Base-by-base conservation (phyloP, 768 basidiomycete genomes). In the Amanita jacksonii region DNA sequence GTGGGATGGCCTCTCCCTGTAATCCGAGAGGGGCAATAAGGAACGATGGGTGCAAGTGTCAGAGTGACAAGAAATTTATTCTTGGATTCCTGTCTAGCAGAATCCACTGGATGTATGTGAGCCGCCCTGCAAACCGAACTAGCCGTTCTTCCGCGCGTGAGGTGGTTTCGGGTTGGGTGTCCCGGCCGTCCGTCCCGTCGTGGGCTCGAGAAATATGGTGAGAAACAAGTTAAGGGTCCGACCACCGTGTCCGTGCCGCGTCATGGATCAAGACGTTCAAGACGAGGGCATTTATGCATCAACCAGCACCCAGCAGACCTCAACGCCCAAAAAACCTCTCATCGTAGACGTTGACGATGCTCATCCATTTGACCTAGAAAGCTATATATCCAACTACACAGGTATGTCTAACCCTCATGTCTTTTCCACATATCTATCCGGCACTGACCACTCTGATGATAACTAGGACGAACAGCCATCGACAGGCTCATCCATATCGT, bases 341-440 rank as follows among this genome's bases (percentile, higher is more conserved):
- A 51, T 69, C 16, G 72, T 72, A 1, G 63, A 65, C 9, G 72
- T 91, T 10, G 82, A 90, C 59, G 85, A 86, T 33, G 71, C 72
- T 0, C 88, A 91, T 56, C 87, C 90, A 3, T 92, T 90, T 56
- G 90, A 94, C 56, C 74, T 93, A 42, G 91, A 93, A 46, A 61
- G 76, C 32, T 85, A 88, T 59, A 78, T 82, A 47, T 67, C 81
- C 33, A 74, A 76, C 42, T 93, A 92, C 64, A 70, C 79, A 50
- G 86, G 89, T 85, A 54, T 19, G 47, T n/a, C 13, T 32, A 36
- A 13, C 22, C 18, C 36, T 35, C 16, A 32, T 15, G 34, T 15
- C 40, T 20, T 13, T 28, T 10, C 10, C 16, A 6, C 27, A 28
- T 36, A 8, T n/a, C n/a, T n/a, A n/a, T 35, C 31, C 30, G 22